Evolutionary conservation across 768 basidiomycete species (phyloP), one percentile per base, ranked within the genome.

Genomic region (Cystobasidium ongulense): DNA sequence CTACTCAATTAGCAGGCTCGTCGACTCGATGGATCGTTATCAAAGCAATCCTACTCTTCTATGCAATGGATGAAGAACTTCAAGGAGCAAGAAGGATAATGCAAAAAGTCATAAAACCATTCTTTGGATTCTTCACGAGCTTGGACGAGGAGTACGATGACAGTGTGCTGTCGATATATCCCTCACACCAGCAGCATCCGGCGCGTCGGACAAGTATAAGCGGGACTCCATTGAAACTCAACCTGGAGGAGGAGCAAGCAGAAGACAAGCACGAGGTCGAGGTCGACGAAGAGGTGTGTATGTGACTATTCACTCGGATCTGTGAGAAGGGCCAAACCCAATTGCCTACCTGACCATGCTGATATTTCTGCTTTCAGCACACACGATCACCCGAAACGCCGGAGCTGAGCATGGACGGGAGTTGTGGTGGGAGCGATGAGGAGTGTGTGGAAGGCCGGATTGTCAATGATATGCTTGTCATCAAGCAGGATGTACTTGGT

Each of bases 61-160:
- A 39, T 54, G 52, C 68, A 1, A 71, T 71, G 68, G 68, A 71
- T 59, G 43, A 54, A 35, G 68, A 71, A 43, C 33, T 71, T 2
- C 68, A 71, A 59, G 68, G 68, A 8, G 68, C 68, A 36, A 31
- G 54, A 35, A 53, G 68, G 68, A 57, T 71, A 21, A 27, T 71
- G 23, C n/a, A 71, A 15, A 71, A 71, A 36, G 18, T 71, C 18
- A 33, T 36, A 3, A 71, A 59, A 59, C 68, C 68, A 21, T 31
- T 54, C 23, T 46, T 36, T 31, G 68, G 10, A n/a, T 71, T 71
- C 54, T 71, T 71, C 38, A 71, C 68, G 31, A 36, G 68, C 50
- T 17, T 71, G 33, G 68, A 71, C 31, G 68, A 54, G 2, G 29
- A 25, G 52, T 53, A 67, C 2, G 7, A 27, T 8, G 38, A 38